Evolutionary conservation across 1,284 basidiomycete species (phyloP).

Genomic region (Pterulicium gracile): DNA sequence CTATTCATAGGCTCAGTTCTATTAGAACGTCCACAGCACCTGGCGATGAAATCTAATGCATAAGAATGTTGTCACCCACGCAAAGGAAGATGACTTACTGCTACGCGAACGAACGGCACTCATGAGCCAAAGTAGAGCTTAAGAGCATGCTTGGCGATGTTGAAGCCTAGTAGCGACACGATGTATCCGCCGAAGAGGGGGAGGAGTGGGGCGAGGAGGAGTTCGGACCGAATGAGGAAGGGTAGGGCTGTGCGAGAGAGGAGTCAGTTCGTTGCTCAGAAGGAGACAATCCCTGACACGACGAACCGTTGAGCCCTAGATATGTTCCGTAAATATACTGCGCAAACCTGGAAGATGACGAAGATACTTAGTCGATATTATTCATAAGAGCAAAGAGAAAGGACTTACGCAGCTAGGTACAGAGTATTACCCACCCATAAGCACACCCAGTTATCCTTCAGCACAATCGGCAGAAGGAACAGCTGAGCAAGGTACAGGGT

Average conservation of each 20-base stretch:
- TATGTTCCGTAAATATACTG: conserved; percentile 90
- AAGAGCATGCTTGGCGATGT: conserved; percentile 72
- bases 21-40: too few species aligned
- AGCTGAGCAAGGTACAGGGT: conserved; percentile 82
- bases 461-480: conserved; percentile 72
- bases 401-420: conserved; percentile 72
- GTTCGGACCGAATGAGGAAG: conserved; percentile 79
- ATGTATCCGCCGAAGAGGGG: conserved; percentile 80
- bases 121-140: conserved; percentile 64
- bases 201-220: conserved; percentile 78
- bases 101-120: background rate
- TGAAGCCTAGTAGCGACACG: conserved; percentile 82
- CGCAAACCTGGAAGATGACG: conserved; percentile 39
- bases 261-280: conserved; percentile 8
- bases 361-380: background rate
- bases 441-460: conserved; percentile 83
- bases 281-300: conserved; percentile 2
- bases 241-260: too few species aligned
- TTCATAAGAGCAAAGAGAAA: conserved; percentile 1
- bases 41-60: too few species aligned
- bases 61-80: too few species aligned
- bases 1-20: too few species aligned
- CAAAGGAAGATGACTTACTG: background rate
- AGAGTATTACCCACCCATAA: conserved; percentile 87
- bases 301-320: conserved; percentile 71